A percentile compares a stretch with the other conserved stretches of the same genome.
Evolutionary conservation across 192 early-diverging fungal genomes (phyloP).

Genomic region (Coemansia sp.): DNA sequence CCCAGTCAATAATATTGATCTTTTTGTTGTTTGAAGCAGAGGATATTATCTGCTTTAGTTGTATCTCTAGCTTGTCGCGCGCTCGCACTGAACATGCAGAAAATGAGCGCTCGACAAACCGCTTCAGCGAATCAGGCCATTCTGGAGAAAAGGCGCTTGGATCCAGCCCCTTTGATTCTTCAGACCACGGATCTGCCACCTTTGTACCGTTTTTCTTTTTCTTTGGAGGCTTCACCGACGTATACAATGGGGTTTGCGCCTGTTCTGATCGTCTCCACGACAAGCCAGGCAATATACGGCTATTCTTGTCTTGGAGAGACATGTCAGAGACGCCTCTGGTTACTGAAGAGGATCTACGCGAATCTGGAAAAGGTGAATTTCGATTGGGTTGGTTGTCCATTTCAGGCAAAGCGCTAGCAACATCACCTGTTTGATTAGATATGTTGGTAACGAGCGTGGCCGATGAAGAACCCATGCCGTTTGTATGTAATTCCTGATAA

Average conservation of each 20-base stretch:
- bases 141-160: constrained; percentile 2
- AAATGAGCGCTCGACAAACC: constrained; percentile 54
- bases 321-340: constrained; percentile 40
- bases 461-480: not conserved
- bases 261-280: constrained; percentile 10
- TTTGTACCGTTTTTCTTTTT: constrained; percentile 19
- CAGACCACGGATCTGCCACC: not conserved
- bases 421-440: not conserved
- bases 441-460: not conserved
- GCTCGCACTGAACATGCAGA: constrained; percentile 23
- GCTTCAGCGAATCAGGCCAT: constrained; percentile 40
- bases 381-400: not conserved
- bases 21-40: constrained; percentile 49
- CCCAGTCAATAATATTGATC: constrained; percentile 41
- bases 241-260: constrained; percentile 34
- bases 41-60: constrained; percentile 51
- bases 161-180: not conserved
- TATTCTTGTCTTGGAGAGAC: not conserved
- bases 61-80: constrained; percentile 27
- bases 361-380: not conserved
- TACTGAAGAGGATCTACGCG: constrained; percentile 34
- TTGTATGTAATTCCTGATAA: not conserved
- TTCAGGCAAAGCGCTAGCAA: not conserved
- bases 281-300: not conserved
- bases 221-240: constrained; percentile 35